Percentiles rank a stretch among this genome's conserved stretches.
These are phyloP conservation scores for Neospermospora avenae DNA, from an alignment of 2,329 filamentous ascomycete species.

Conservation along the genomic window DNA sequence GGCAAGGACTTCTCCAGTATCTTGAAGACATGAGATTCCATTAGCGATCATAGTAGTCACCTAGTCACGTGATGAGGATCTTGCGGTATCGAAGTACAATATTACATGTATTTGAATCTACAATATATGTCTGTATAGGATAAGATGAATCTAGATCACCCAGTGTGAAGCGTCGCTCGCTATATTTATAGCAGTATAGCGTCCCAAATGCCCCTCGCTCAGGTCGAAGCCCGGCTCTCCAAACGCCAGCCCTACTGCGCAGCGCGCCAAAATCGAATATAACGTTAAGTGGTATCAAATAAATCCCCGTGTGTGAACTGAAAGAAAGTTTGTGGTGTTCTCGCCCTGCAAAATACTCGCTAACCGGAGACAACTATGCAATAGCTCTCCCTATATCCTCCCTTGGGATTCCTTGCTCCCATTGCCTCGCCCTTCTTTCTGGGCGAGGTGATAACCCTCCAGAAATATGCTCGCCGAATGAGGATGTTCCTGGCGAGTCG, in stretches of 20 bases:
- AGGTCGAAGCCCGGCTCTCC: conserved; percentile 15
- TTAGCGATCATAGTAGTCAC: too few relatives aligned
- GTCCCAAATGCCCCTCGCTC: background rate
- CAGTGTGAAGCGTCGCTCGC: background rate
- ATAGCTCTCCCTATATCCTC: conserved; percentile 30
- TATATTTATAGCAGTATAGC: conserved; percentile 1
- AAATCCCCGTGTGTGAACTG: background rate
- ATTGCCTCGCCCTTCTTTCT: conserved; percentile 20
- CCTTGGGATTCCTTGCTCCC: conserved; percentile 9
- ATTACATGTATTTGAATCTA: background rate
- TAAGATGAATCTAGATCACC: background rate
- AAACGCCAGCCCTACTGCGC: conserved; percentile 24
- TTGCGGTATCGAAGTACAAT: too few relatives aligned
- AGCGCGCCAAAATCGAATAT: conserved; percentile 18
- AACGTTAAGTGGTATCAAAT: conserved; percentile 4
- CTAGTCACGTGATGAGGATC: background rate
- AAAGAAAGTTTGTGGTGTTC: background rate
- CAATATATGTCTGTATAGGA: background rate
- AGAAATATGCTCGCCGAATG: conserved; percentile 19
- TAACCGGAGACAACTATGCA: conserved; percentile 20
- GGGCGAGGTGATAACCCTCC: conserved; percentile 31
- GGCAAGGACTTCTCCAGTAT: too few relatives aligned
- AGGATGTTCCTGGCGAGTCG: conserved; percentile 25
- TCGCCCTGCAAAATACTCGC: conserved; percentile 10
- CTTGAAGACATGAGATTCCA: too few relatives aligned